These are phyloP conservation scores for Saccharomyces jurei DNA, from an alignment of 805 yeast species.

Conservation along the genomic window DNA sequence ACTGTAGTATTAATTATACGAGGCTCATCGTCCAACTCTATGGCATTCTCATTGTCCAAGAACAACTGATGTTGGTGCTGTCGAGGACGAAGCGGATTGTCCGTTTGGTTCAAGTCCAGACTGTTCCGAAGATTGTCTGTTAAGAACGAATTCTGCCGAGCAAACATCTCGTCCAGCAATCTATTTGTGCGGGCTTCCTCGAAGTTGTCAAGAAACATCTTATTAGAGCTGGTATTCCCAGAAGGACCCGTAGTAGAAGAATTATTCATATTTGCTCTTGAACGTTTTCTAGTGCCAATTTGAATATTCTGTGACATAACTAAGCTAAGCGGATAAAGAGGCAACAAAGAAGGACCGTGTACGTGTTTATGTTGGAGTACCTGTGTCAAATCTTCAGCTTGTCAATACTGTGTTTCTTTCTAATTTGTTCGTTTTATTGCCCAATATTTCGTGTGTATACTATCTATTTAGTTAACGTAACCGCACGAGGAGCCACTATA, in stretches of 20 bases:
- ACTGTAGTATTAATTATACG: background rate
- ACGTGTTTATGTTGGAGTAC: background rate
- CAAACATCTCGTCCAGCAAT: conserved; percentile 20
- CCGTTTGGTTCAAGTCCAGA: conserved; percentile 6
- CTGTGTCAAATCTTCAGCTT: background rate
- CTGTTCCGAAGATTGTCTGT: conserved; percentile 17
- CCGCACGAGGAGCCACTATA: background rate
- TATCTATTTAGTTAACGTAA: background rate
- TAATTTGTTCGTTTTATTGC: background rate
- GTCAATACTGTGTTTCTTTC: background rate
- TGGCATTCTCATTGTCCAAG: conserved; percentile 9
- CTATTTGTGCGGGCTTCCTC: conserved; percentile 5
- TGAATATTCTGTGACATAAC: background rate
- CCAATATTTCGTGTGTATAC: background rate
- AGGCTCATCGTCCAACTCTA: background rate
- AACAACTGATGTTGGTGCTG: conserved; percentile 6
- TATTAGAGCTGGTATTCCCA: background rate
- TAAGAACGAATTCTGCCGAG: conserved; percentile 19
- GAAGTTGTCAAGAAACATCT: background rate
- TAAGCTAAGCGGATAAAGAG: background rate
- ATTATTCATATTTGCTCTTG: background rate
- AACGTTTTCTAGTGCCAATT: background rate
- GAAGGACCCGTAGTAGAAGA: background rate
- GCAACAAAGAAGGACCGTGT: background rate
- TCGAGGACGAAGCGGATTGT: conserved; percentile 1